Conservation (phyloP, 768 basidiomycete genomes). For the Ramaria sp. region DNA sequence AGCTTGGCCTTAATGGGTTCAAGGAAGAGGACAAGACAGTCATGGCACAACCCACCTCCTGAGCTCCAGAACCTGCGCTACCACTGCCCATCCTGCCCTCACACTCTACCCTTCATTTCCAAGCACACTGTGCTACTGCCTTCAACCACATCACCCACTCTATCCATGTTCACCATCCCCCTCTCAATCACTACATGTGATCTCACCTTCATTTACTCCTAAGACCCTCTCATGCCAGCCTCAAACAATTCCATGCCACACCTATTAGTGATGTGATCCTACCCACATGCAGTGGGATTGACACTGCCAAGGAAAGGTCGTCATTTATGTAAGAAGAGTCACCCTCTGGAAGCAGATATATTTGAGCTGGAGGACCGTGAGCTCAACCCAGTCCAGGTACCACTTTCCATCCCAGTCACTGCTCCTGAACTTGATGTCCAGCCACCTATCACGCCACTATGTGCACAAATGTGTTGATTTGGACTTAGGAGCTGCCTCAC, state of each 20-base stretch:
- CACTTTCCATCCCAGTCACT: not conserved
- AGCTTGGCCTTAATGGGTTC: conserved; percentile 1
- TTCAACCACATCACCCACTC: conserved; percentile 45
- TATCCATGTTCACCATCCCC: conserved; percentile 65
- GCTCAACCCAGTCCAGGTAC: conserved; percentile 1
- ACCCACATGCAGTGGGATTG: conserved; percentile 54
- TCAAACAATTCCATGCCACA: conserved; percentile 22
- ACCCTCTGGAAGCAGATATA: conserved; percentile 41
- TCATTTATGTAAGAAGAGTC: conserved; percentile 68
- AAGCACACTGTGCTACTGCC: conserved; percentile 13
- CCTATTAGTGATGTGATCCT: conserved; percentile 35
- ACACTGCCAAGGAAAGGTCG: conserved; percentile 45
- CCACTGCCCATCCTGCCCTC: conserved; percentile 17
- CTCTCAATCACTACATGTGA: conserved; percentile 32
- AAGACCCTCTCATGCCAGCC: conserved; percentile 32
- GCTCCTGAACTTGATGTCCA: not conserved
- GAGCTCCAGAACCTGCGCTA: conserved; percentile 26
- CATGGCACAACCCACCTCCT: conserved; percentile 44
- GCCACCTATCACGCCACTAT: not conserved
- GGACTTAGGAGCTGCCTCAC: not conserved
- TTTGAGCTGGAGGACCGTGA: conserved; percentile 36
- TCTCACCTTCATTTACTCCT: conserved; percentile 30
- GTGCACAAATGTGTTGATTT: not conserved
- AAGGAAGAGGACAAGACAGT: conserved; percentile 59
- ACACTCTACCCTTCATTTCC: not conserved